Evolutionary conservation across 257 asterid species (phyloP).

Genomic region (Apocynum venetum): DNA sequence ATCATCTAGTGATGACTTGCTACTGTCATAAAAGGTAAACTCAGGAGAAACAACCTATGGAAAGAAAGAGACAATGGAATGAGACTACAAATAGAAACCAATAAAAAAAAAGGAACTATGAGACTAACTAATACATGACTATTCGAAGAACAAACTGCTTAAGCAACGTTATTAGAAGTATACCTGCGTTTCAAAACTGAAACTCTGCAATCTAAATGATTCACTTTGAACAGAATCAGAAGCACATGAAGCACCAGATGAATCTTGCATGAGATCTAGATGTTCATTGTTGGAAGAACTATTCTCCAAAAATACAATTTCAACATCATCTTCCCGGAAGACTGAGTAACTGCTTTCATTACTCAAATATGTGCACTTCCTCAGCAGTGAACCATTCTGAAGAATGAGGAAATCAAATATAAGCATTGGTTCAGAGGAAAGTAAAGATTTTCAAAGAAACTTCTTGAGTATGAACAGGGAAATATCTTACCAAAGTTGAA

Average conservation of each 20-base stretch:
- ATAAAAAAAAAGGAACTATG: not conserved
- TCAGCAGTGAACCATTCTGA: conserved; percentile 83
- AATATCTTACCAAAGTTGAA: not conserved
- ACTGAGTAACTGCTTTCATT: conserved; percentile 80
- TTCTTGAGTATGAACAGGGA: not conserved
- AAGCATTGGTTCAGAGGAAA: conserved; percentile 20
- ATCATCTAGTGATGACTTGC: conserved; percentile 82
- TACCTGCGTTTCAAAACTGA: conserved; percentile 97
- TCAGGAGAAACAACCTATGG: conserved; percentile 93
- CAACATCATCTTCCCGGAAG: conserved; percentile 82
- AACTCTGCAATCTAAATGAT: conserved; percentile 56
- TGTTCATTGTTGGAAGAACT: conserved; percentile 28
- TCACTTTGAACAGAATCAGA: conserved; percentile 48
- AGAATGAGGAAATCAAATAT: conserved; percentile 24
- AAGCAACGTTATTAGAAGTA: not conserved
- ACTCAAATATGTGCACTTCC: conserved; percentile 71
- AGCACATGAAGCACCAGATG: conserved; percentile 36
- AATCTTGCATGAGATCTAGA: conserved; percentile 42
- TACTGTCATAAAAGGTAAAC: conserved; percentile 90
- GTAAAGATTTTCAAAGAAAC: not conserved
- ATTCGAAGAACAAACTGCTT: not conserved
- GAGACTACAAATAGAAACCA: not conserved
- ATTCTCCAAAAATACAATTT: conserved; percentile 54
- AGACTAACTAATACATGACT: not conserved
- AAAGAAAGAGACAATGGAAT: conserved; percentile 12